These are phyloP conservation scores for Boletus tylopilopsis DNA, from an alignment of 768 basidiomycete species.

Conservation along the genomic window DNA sequence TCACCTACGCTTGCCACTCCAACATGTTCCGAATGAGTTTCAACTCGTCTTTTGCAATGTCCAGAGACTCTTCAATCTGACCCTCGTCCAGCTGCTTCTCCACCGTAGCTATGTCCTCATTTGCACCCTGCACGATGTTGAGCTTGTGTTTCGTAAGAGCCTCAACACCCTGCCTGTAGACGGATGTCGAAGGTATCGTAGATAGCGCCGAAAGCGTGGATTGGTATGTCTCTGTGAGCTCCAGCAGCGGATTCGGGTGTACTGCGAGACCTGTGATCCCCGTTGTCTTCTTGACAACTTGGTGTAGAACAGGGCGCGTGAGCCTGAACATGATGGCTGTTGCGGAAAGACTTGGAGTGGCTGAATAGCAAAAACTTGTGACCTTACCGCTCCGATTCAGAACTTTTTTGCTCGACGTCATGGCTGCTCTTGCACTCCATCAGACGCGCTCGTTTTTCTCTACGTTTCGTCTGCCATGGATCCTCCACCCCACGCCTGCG, in stretches of 20 bases:
- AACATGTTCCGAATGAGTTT: conserved; percentile 74
- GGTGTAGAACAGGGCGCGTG: conserved; percentile 67
- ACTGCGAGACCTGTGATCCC: conserved; percentile 82
- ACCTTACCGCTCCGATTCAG: neutral
- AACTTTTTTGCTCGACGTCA: conserved; percentile 16
- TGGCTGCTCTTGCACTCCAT: conserved; percentile 40
- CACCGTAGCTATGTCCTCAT: conserved; percentile 59
- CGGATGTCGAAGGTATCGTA: conserved; percentile 73
- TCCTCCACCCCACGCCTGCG: conserved; percentile 10
- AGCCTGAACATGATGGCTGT: conserved; percentile 63
- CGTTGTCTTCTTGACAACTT: conserved; percentile 70
- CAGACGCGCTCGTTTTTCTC: conserved; percentile 29
- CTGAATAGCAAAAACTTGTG: neutral
- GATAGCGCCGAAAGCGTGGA: conserved; percentile 68
- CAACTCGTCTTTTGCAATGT: conserved; percentile 81
- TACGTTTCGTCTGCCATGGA: conserved; percentile 25
- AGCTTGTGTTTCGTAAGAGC: conserved; percentile 81
- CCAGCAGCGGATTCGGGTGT: conserved; percentile 81
- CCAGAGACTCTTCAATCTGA: conserved; percentile 81
- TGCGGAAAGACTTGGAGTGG: conserved; percentile 15
- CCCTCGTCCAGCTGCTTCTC: conserved; percentile 81
- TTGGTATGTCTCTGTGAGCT: conserved; percentile 70
- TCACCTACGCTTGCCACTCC: conserved; percentile 94
- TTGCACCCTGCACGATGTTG: conserved; percentile 62
- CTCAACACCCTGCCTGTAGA: conserved; percentile 88